A percentile compares a stretch with the other conserved stretches of the same genome.
Evolutionary conservation across 345 rosid species (phyloP).

Genomic region (Punica granatum): DNA sequence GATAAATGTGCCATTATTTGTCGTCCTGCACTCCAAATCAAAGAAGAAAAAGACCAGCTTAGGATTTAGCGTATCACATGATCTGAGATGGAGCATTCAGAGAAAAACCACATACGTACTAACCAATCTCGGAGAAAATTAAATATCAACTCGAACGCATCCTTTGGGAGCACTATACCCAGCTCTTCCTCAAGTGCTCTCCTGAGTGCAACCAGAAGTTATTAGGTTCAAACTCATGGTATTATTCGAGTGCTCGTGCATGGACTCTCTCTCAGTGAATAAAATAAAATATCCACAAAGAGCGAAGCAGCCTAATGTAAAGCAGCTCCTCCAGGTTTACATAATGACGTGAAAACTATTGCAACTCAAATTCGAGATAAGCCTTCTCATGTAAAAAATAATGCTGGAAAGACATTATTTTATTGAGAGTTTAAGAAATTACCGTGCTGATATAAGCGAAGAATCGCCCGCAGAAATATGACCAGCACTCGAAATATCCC

Average conservation of each 20-base stretch:
- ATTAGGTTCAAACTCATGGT: background rate
- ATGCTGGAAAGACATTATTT: no score
- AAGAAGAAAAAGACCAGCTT: background rate
- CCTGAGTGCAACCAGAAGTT: slow-evolving; percentile 28
- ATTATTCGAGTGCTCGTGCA: background rate
- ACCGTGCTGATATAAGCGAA: slow-evolving; percentile 71
- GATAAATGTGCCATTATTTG: slow-evolving; percentile 71
- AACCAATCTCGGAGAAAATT: slow-evolving; percentile 73
- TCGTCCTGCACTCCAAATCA: slow-evolving; percentile 41
- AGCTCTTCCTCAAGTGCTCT: slow-evolving; percentile 93
- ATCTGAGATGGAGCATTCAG: background rate
- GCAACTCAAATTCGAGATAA: no score
- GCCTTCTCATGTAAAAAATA: no score
- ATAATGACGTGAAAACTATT: no score
- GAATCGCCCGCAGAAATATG: slow-evolving; percentile 87
- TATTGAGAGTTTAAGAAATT: slow-evolving; percentile 7
- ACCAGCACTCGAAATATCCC: slow-evolving; percentile 99
- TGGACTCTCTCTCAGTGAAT: background rate
- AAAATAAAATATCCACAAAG: background rate
- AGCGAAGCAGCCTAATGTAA: background rate
- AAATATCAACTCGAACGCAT: slow-evolving; percentile 79
- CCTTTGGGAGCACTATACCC: slow-evolving; percentile 70
- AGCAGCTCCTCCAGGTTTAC: no score
- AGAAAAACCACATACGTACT: slow-evolving; percentile 22
- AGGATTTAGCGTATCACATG: background rate